Conservation (phyloP, 164 flowering plant species). For the Stephania cephalantha region DNA sequence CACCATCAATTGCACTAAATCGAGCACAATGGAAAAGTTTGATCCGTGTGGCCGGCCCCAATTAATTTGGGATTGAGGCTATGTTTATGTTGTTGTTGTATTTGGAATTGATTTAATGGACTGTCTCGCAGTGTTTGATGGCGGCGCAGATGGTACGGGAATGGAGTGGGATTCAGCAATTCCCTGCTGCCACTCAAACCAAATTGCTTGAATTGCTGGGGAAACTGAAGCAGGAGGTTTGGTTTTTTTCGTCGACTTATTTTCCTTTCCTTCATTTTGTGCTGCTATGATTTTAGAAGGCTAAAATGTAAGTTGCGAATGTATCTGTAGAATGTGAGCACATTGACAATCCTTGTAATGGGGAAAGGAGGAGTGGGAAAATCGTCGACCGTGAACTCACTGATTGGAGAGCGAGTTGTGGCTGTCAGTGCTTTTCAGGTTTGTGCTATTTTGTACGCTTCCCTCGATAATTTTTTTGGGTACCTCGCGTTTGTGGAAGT, state of each 20-base stretch:
- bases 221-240: slow-evolving; percentile 79
- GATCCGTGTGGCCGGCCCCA: too few relatives aligned
- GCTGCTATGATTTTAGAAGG: background rate
- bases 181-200: slow-evolving; percentile 72
- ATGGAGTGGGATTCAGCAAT: slow-evolving; percentile 84
- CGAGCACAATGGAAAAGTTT: too few relatives aligned
- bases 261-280: background rate
- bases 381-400: slow-evolving; percentile 90
- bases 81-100: background rate
- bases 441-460: background rate
- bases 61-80: too few relatives aligned
- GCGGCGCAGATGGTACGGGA: slow-evolving; percentile 54
- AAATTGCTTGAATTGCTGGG: slow-evolving; percentile 68
- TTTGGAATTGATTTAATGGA: background rate
- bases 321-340: slow-evolving; percentile 52
- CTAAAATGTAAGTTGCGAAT: background rate
- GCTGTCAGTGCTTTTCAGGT: slow-evolving; percentile 90
- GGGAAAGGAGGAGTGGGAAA: slow-evolving; percentile 99
- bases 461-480: background rate
- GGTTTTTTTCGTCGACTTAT: background rate
- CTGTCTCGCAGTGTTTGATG: slow-evolving; percentile 26
- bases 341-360: slow-evolving; percentile 89
- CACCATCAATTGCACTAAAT: too few relatives aligned
- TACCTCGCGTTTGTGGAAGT: background rate
- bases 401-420: slow-evolving; percentile 82